Percentiles rank a stretch among this genome's conserved stretches.
These are phyloP conservation scores for Rhododendron williamsianum DNA, from an alignment of 148 eudicot species.

Conservation along the genomic window DNA sequence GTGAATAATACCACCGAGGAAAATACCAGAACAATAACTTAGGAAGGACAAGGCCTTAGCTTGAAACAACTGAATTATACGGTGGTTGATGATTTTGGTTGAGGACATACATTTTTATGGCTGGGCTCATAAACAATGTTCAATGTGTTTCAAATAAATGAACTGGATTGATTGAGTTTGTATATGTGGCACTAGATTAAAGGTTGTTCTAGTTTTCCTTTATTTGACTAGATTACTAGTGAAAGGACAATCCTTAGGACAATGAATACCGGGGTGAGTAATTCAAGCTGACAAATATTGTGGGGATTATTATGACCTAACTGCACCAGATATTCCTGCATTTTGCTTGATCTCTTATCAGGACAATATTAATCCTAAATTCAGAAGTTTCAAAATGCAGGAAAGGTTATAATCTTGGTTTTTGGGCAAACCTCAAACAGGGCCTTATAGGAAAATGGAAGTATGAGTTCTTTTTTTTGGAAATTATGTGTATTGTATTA, in stretches of 20 bases:
- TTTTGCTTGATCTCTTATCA: not conserved
- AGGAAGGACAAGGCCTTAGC: not conserved
- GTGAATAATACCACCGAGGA: not conserved
- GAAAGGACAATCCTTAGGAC: not conserved
- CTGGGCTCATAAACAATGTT: not conserved
- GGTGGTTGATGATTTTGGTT: not conserved
- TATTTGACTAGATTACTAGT: not conserved
- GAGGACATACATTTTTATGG: not conserved
- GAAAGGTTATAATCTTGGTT: not conserved
- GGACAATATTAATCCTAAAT: not conserved
- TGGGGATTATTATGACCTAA: not conserved
- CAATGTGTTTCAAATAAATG: not conserved
- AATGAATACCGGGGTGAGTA: not conserved
- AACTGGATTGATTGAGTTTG: not conserved
- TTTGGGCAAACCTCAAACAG: not conserved
- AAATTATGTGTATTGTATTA: not conserved
- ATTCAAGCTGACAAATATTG: not conserved
- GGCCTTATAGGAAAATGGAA: not conserved
- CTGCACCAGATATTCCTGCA: not conserved
- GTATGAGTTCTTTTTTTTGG: not conserved
- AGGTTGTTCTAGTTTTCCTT: not conserved
- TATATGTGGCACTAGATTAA: not conserved
- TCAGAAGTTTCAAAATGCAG: not conserved
- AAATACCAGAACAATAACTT: not conserved
- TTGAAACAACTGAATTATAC: not conserved